A percentile compares a stretch with the other conserved stretches of the same genome.
Evolutionary conservation across 2,329 filamentous ascomycete species (phyloP).

Genomic region (Knufia petricola): DNA sequence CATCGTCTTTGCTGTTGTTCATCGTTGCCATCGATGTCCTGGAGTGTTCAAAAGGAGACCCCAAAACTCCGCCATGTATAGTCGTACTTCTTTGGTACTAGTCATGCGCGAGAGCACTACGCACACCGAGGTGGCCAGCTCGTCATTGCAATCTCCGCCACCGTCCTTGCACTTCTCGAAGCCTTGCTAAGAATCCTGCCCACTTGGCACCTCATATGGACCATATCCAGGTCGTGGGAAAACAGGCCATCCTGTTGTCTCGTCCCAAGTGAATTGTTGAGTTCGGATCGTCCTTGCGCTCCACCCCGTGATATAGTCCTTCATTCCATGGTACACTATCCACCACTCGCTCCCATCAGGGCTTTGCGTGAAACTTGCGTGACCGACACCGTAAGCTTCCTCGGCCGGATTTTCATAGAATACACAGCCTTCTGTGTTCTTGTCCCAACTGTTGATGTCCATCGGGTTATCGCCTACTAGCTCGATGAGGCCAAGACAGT

Average conservation of each 20-base stretch:
- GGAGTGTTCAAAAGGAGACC: too few relatives aligned
- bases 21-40: too few relatives aligned
- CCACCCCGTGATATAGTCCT: constrained; percentile 40
- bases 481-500: constrained; percentile 44
- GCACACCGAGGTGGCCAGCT: too few relatives aligned
- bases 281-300: constrained; percentile 38
- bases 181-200: constrained; percentile 8
- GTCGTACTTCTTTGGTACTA: too few relatives aligned
- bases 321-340: constrained; percentile 47
- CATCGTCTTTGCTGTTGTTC: too few relatives aligned
- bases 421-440: constrained; percentile 38
- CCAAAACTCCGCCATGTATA: too few relatives aligned
- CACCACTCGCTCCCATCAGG: constrained; percentile 40
- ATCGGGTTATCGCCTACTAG: constrained; percentile 39
- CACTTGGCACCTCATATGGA: constrained; percentile 33
- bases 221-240: constrained; percentile 43
- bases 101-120: too few relatives aligned
- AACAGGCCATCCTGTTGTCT: constrained; percentile 35
- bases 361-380: constrained; percentile 42
- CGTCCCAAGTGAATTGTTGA: constrained; percentile 41
- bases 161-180: neutral
- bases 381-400: constrained; percentile 40
- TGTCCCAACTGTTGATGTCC: constrained; percentile 40
- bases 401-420: constrained; percentile 42
- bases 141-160: neutral